Evolutionary conservation across 129 eudicot genomes (phyloP).

Genomic region (Helianthus tuberosus): DNA sequence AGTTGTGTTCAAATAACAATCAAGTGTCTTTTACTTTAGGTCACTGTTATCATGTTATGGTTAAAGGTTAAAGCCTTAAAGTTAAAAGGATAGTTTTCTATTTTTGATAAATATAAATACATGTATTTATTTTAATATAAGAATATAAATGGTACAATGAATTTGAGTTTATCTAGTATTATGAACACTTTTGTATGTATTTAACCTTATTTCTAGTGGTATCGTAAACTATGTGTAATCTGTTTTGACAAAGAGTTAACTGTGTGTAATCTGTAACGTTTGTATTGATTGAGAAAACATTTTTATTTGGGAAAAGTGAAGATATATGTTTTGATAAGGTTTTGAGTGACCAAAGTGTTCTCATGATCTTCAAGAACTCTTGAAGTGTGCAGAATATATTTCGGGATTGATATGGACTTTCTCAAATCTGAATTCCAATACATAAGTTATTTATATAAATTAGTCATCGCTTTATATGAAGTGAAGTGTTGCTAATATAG

Average conservation of each 20-base stretch:
- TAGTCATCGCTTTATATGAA: no score
- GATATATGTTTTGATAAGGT: background rate
- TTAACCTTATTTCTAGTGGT: background rate
- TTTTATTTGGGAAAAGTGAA: background rate
- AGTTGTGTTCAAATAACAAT: no score
- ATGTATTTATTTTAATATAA: no score
- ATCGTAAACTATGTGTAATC: background rate
- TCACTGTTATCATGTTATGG: no score
- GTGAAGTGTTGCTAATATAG: no score
- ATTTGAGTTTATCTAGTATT: no score
- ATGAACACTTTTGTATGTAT: no score
- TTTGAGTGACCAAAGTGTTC: conserved; percentile 24
- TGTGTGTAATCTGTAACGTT: background rate
- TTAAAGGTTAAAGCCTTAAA: no score
- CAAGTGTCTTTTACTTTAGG: no score
- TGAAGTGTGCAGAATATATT: conserved; percentile 40
- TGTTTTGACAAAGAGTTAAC: background rate
- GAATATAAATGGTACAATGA: no score
- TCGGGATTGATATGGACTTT: conserved; percentile 42
- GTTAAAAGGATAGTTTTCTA: no score
- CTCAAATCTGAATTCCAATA: background rate
- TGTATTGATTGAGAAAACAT: background rate
- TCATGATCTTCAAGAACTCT: conserved; percentile 34
- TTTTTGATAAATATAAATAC: no score
- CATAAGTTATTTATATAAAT: background rate